Evolutionary conservation across 208 protist genomes (phyloP), one percentile per base, ranked within the genome.

Genomic region (Crithidia expoeki): DNA sequence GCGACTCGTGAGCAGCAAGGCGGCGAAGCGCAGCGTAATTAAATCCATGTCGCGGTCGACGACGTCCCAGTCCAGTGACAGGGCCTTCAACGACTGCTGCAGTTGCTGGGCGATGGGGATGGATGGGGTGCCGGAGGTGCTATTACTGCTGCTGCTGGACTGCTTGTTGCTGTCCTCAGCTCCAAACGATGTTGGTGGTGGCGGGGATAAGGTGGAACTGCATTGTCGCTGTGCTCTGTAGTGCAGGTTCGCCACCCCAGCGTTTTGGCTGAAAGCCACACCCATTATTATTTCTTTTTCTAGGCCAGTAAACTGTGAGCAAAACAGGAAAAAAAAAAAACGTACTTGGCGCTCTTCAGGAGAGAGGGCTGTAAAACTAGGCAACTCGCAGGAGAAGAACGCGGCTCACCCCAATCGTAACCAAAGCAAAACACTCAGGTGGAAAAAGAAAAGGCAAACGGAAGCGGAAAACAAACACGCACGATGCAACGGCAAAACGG

Each of bases 51-150:
- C 65, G 14, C 36, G 23, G 34, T 77, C 72, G 5, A 71, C 27
- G 32, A 70, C 19, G 17, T 7, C 2, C 72, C 72, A 77, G 59
- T 77, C 65, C 21, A 77, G 42, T 27, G 33, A 11, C 0, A 77
- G 57, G 21, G 62, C 36, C 11, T 28, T 66, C 17, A 77, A 50
- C 0, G 53, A 30, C 28, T 11, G n/a, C 19, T 64, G 60, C 1
- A 75, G 10, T 49, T 75, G 59, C 40, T 61, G 68, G 21, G 38
- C 34, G 23, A 67, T 23, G 33, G 56, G 14, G 34, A 4, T 49
- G 34, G 10, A 38, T 12, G 36, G 36, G 9, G 36, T 40, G 36
- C 36, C 12, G 9, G 36, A 12, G 5, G 36, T 40, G 12, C 36
- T 40, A 5, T 40, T 5, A 40, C 36, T 5, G 9, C 12, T 5